Base-by-base conservation (phyloP, 371 early-diverging fungal genomes). In the Globomyces sp. region DNA sequence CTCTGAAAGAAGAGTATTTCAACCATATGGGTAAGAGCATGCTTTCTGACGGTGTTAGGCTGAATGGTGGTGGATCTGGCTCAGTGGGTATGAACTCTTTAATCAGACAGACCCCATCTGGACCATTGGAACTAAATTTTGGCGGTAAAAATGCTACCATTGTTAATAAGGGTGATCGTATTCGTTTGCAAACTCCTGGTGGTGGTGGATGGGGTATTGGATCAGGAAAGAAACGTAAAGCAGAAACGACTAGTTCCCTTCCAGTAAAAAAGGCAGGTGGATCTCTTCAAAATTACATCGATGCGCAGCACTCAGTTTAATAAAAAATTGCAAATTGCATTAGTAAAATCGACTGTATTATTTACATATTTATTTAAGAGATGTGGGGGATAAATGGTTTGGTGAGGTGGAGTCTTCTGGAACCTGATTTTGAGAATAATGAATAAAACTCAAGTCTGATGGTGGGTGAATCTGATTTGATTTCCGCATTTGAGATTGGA, bases 161-260 rank as follows among this genome's bases (percentile, higher is more conserved):
- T 8, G 92, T 93, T 60, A 71, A 77, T 0, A 77, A 81, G 9
- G 90, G 92, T 1, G 97, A 95, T 72, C 83, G 89, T 13, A 77
- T 97, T 47, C 63, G 90, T 24, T 87, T 97, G 48, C 80, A 86
- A 66, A 93, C 96, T 0, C 96, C 97, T n/a, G 97, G 97, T 4
- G 97, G 93, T 37, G 97, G 96, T 48, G 97, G 92, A 41, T 66
- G 53, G 5, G 64, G 57, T 9, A 57, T 10, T 41, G 9, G 9
- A 37, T 37, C 57, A 5, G 41, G 4, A 5, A 57, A 57, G 40
- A 34, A 41, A 43, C 37, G 5, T 3, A 11, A 24, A 11, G 52
- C 11, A 8, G 52, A 24, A 11, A 11, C 6, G 8, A 36, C 6
- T 9, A 36, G 5, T 6, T 4, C 6, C 9, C 34, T 4, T 39